These are phyloP conservation scores for Raffaelea deltoideospora DNA, from an alignment of 2,329 filamentous ascomycete species.

Conservation along the genomic window DNA sequence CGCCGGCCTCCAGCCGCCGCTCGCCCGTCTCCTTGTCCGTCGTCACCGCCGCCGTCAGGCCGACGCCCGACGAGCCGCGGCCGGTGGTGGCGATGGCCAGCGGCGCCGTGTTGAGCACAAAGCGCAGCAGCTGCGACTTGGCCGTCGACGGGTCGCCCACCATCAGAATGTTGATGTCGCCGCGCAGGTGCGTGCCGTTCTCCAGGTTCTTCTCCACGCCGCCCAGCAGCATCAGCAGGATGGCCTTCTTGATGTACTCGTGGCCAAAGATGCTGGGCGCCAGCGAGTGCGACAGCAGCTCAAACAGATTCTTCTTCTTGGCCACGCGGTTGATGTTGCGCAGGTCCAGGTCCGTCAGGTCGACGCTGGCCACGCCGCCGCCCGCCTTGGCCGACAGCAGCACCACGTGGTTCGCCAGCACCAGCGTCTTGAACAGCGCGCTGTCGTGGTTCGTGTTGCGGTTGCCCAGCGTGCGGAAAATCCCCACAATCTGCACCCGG, in stretches of 20 bases:
- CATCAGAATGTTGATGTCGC: slow-evolving; percentile 99
- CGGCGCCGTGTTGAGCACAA: slow-evolving; percentile 92
- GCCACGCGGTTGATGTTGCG: slow-evolving; percentile 96
- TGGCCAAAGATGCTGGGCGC: slow-evolving; percentile 96
- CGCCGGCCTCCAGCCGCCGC: slow-evolving; percentile 84
- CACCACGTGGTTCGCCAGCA: slow-evolving; percentile 90
- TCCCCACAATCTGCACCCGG: slow-evolving; percentile 90
- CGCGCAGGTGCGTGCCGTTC: slow-evolving; percentile 92
- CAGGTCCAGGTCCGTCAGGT: slow-evolving; percentile 91
- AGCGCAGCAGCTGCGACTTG: slow-evolving; percentile 93
- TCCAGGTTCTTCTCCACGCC: slow-evolving; percentile 98
- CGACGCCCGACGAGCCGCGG: slow-evolving; percentile 89
- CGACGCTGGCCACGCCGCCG: slow-evolving; percentile 79
- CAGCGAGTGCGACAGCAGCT: slow-evolving; percentile 82
- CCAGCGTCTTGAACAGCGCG: slow-evolving; percentile 84
- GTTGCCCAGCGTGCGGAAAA: slow-evolving; percentile 87
- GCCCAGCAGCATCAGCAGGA: slow-evolving; percentile 84
- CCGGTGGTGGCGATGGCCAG: slow-evolving; percentile 94
- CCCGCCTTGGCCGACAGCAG: slow-evolving; percentile 91
- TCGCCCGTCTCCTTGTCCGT: slow-evolving; percentile 96
- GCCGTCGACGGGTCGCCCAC: slow-evolving; percentile 96
- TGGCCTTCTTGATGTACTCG: slow-evolving; percentile 95
- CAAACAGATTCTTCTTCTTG: slow-evolving; percentile 88
- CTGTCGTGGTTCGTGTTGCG: slow-evolving; percentile 82
- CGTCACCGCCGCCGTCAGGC: slow-evolving; percentile 92